Evolutionary conservation across 1,284 basidiomycete genomes (phyloP), one percentile per base, ranked within the genome.

Genomic region (Sporisorium graminicola): DNA sequence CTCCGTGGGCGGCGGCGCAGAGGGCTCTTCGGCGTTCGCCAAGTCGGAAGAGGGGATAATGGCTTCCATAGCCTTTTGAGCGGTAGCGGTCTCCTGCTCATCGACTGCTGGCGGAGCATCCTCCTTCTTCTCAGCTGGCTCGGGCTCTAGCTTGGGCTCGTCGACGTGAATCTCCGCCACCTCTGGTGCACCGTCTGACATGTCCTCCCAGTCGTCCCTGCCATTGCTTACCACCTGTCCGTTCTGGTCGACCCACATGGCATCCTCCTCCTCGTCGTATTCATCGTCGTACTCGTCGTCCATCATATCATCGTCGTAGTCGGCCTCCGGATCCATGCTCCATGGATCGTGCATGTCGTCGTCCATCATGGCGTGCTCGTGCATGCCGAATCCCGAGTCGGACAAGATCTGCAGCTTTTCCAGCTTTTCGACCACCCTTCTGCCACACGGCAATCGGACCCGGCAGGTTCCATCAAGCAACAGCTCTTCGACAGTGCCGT

Each of bases 401-500:
- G 58, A 64, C 14, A 80, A 55, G 29, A 80, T 65, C 47, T 65
- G 61, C 14, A 85, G 64, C 29, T 80, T 74, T 3, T 78, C 74
- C 22, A 78, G 49, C 16, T 76, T 75, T 20, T 80, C 58, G 0
- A 72, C 65, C 20, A 85, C 79, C 27, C 62, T 80, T 9, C 82
- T 67, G 52, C 68, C 87, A 47, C 59, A 65, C 40, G 86, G 84
- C 57, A 88, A 53, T 47, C 77, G 71, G 10, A 88, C 81, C 5
- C 71, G 74, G 44, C 87, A 81, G 1, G 47, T 76, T 2, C 88
- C 88, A 53, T 88, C 86, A 37, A 86, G 76, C 14, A 85, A 68
- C 10, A 88, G 78, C 35, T 86, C 82, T 27, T 77, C 79, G 12
- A 88, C 87, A 60, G 86, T 86, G 31, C 87, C 88, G 68, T 84